A percentile compares a stretch with the other conserved stretches of the same genome.
These are phyloP conservation scores for Penicillium sp. DNA, from an alignment of 2,329 filamentous ascomycete genomes.

Conservation along the genomic window DNA sequence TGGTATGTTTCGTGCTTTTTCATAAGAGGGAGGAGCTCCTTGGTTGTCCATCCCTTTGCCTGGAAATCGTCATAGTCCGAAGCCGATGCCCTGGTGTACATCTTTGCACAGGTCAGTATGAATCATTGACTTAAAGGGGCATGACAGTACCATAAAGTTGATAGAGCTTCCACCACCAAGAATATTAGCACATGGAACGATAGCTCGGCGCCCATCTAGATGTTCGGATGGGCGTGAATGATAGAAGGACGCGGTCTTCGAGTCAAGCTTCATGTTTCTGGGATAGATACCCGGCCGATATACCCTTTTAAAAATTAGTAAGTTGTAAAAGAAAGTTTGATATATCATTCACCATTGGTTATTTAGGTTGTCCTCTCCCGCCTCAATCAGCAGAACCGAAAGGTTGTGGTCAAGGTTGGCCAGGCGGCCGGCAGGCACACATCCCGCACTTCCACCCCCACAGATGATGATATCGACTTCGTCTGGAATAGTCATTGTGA, in stretches of 20 bases:
- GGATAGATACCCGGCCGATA: constrained; percentile 77
- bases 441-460: constrained; percentile 68
- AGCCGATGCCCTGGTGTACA: constrained; percentile 73
- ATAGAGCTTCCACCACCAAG: constrained; percentile 74
- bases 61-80: constrained; percentile 81
- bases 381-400: constrained; percentile 72
- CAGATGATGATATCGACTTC: constrained; percentile 82
- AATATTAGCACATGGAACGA: constrained; percentile 75
- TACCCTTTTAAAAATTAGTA: constrained; percentile 53
- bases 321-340: neutral
- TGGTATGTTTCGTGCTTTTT: constrained; percentile 82
- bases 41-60: constrained; percentile 76
- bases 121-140: neutral
- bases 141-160: constrained; percentile 69
- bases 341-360: constrained; percentile 65
- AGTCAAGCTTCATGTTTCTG: constrained; percentile 79
- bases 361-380: constrained; percentile 74
- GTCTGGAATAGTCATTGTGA: constrained; percentile 67
- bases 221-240: constrained; percentile 75
- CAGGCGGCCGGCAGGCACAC: constrained; percentile 53
- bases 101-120: constrained; percentile 46
- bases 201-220: constrained; percentile 70
- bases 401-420: constrained; percentile 77
- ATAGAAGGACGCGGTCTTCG: constrained; percentile 81
- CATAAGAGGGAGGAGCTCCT: constrained; percentile 77